Evolutionary conservation across 208 protist species (phyloP), one percentile per base, ranked within the genome.

Genomic region (Leishmania tropica): DNA sequence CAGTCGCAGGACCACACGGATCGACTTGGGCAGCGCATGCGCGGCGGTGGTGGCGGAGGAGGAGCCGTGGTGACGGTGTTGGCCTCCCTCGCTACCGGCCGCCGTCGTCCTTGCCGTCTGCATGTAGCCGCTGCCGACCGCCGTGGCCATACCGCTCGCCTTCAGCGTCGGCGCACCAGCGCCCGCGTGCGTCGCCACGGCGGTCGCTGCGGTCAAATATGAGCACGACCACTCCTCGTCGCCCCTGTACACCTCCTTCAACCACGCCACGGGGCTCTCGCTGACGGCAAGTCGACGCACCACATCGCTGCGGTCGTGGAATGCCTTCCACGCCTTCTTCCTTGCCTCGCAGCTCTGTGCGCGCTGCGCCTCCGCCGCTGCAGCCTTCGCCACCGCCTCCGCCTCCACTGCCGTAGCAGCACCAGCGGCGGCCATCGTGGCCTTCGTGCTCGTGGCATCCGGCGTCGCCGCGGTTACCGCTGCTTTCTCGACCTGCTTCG

Each of bases 251-350:
- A 86, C 89, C 68, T 88, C 76, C 60, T 48, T 80, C 74, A 89
- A 19, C 86, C 89, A 89, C 71, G 85, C 83, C 15, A 84, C 65
- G n/a, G 85, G 85, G 76, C 76, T 81, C 73, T 76, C 80, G 7
- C 67, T 76, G 10, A 70, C 54, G 28, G 78, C 88, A 31, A 84
- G 70, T 47, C 76, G 75, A 2, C 75, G 81, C 62, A 88, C 85
- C n/a, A 48, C 64, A 19, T 70, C n/a, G 53, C 76, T 85, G 65
- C 80, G 75, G 58, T 77, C 53, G 19, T 72, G 62, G 77, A 89
- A 87, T 45, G 31, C 79, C 1, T 70, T 64, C 80, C 70, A 81
- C 24, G 82, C 86, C 72, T 73, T 79, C 67, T 45, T 76, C 48
- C 68, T 83, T 8, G 72, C 76, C 31, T 62, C 81, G 15, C 67